A percentile compares a stretch with the other conserved stretches of the same genome.
Evolutionary conservation across 202 grass and related monocot genomes (phyloP).

Genomic region (Zoysia matrella): DNA sequence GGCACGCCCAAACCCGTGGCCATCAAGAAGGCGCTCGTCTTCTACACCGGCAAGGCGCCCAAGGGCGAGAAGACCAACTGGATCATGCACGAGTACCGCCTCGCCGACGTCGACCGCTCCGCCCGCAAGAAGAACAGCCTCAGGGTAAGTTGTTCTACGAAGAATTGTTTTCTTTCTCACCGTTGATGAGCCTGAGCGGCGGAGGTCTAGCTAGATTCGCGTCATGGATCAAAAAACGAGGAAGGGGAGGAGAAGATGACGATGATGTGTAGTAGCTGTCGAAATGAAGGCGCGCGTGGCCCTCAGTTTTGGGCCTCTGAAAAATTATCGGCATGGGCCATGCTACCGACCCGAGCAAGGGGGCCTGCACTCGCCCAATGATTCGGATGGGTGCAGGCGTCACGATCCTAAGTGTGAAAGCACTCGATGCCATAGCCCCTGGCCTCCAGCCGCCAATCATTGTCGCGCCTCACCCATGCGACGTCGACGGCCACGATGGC

Average conservation of each 20-base stretch:
- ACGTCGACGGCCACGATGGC: conserved; percentile 16
- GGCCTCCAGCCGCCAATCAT: conserved; percentile 6
- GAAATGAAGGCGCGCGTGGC: conserved; percentile 12
- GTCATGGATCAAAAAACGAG: not conserved
- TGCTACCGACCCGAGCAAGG: not conserved
- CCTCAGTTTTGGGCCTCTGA: conserved; percentile 41
- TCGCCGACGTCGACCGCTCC: conserved; percentile 81
- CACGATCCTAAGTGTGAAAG: conserved; percentile 41
- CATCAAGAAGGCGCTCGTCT: conserved; percentile 91
- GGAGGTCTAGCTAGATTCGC: not conserved
- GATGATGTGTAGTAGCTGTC: conserved; percentile 6
- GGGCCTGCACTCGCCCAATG: conserved; percentile 22
- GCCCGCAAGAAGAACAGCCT: conserved; percentile 84
- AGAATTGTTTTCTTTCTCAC: not conserved
- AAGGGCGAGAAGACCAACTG: conserved; percentile 97
- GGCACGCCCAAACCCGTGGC: conserved; percentile 68
- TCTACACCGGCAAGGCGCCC: conserved; percentile 85
- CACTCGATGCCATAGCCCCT: conserved; percentile 43
- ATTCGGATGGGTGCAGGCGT: not conserved
- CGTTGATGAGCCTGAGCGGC: no score
- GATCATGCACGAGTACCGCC: conserved; percentile 99
- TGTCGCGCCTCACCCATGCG: conserved; percentile 35
- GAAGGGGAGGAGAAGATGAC: no score
- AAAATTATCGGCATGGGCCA: not conserved
- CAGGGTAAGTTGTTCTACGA: conserved; percentile 34